Evolutionary conservation across 345 rosid genomes (phyloP).

Genomic region (Salix koriyanagi): DNA sequence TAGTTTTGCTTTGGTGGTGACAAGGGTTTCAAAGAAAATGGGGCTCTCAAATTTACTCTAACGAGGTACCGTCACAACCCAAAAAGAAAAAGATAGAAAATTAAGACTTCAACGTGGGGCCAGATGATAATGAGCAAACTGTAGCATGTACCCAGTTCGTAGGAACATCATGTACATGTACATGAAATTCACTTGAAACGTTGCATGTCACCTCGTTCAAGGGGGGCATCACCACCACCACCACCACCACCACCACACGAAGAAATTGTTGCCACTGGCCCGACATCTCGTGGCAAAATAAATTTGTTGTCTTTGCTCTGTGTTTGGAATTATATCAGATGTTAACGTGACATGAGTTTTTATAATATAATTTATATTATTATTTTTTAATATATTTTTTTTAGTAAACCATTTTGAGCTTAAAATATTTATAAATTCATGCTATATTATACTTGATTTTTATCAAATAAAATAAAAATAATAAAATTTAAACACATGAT

Average conservation of each 20-base stretch:
- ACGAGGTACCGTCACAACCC: not conserved
- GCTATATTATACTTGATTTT: too few relatives aligned
- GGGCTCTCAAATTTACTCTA: not conserved
- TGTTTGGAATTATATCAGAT: too few relatives aligned
- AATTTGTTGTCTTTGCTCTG: not conserved
- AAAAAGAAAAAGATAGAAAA: not conserved
- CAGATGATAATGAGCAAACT: not conserved
- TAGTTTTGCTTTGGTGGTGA: not conserved
- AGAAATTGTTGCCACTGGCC: not conserved
- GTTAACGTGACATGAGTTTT: too few relatives aligned
- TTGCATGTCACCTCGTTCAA: not conserved
- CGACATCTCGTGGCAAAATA: not conserved
- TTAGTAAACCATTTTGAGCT: fast-evolving
- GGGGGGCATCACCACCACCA: not conserved
- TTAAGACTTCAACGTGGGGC: not conserved
- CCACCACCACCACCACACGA: not conserved
- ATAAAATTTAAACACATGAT: too few relatives aligned
- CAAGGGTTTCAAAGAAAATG: not conserved
- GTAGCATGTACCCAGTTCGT: not conserved
- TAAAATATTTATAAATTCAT: too few relatives aligned
- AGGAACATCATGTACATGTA: not conserved
- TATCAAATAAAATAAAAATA: too few relatives aligned
- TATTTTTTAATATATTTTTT: too few relatives aligned
- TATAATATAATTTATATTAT: too few relatives aligned
- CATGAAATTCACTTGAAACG: not conserved